phyloP scores from a whole-genome alignment of 148 eudicot genomes.

The Camellia granthamiana region DNA sequence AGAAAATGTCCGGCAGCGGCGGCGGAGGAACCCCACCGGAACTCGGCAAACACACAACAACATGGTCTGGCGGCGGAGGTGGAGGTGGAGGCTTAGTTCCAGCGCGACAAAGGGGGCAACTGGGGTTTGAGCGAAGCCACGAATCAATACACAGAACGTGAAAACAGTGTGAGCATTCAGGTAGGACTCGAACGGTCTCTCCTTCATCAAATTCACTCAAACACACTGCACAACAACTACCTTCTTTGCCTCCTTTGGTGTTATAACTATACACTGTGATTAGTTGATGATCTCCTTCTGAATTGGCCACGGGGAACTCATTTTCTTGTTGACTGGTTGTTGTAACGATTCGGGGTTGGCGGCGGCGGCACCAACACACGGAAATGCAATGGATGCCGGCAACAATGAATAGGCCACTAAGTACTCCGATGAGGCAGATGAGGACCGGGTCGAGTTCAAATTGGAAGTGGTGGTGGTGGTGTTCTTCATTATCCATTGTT shows the following conservation, averaged over 20 bases:
- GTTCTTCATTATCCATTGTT: neutral
- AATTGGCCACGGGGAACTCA: too few species aligned
- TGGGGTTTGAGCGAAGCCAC: slow-evolving; percentile 35
- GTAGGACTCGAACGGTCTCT: slow-evolving; percentile 29
- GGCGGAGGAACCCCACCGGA: neutral
- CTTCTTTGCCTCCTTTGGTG: neutral
- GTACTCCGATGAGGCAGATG: slow-evolving; percentile 26
- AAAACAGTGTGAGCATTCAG: slow-evolving; percentile 32
- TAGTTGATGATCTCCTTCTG: neutral
- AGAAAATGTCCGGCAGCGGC: slow-evolving; percentile 18
- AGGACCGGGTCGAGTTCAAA: slow-evolving; percentile 15
- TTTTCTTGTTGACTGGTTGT: neutral
- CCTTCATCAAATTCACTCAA: slow-evolving; percentile 27
- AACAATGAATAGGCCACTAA: slow-evolving; percentile 23
- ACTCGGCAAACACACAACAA: slow-evolving; percentile 4
- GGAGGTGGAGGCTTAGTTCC: neutral
- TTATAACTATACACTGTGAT: neutral
- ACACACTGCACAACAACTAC: slow-evolving; percentile 34
- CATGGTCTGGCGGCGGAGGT: neutral
- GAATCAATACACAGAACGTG: slow-evolving; percentile 31
- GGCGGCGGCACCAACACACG: slow-evolving; percentile 6
- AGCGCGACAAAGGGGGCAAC: slow-evolving; percentile 38
- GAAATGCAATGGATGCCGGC: slow-evolving; percentile 21
- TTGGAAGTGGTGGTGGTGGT: neutral
- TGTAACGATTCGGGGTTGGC: neutral